Base-by-base conservation (phyloP, 2,329 filamentous ascomycete genomes). In the Xylaria arbuscula region DNA sequence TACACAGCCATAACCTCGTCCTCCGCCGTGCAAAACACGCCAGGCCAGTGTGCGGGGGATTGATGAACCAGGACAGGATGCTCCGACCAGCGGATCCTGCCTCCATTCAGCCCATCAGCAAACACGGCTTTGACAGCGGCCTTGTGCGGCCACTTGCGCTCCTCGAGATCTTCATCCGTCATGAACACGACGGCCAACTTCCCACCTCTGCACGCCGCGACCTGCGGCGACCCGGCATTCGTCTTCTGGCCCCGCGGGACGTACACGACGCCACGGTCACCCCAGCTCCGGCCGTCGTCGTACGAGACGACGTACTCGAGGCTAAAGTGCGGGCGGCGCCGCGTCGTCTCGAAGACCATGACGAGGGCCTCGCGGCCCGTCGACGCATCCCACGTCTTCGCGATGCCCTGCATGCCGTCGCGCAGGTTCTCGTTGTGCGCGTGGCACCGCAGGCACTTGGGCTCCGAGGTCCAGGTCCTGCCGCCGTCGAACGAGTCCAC, bases 301-400 rank as follows among this genome's bases (percentile, higher is more conserved):
- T 81, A 83, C 13, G 82, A 83, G 38, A 84, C 73, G 1, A 81
- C 78, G 34, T 82, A 82, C 72, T 85, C 83, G 55, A 84, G 72
- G 57, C 79, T 83, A 69, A 83, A 84, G 1, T 77, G 72, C 34
- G 75, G 75, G 13, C 78, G 76, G 42, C 77, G 77, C 2, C 81
- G 68, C 7, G 82, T 84, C 15, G 83, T 84, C 76, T 84, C 83
- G 64, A 84, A 81, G 13, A 84, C 81, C 76, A 85, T 82, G 24
- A 84, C 78, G 1, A 83, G 75, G 5, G 78, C 81, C 38, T 80
- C 79, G 5, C 70, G 22, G 64, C 72, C 22, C 32, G 59, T 78
- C 5, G 69, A 64, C 0, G 22, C 60, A 56, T 78, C 77, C 28
- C 70, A 65, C 65, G 72, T 73, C 34, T 24, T 15, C 36, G 74